Evolutionary conservation across 805 yeast species (phyloP), one percentile per base, ranked within the genome.

Genomic region (Kuraishia capsulata): DNA sequence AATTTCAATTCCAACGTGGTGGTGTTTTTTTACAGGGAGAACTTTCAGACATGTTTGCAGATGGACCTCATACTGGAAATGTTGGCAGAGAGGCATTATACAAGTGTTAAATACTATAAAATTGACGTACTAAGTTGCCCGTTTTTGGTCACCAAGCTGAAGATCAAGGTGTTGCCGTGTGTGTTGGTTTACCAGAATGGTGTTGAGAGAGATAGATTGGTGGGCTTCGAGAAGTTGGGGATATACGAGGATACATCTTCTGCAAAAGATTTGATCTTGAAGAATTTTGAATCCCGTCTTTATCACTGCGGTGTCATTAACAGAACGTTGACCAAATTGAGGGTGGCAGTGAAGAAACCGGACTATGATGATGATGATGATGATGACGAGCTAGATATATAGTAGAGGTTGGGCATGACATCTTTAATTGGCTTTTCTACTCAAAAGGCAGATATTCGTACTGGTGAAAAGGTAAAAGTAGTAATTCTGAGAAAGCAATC

Each of bases 131-230:
- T 65, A 26, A 60, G 70, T 29, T 82, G 89, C 1, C 88, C 94
- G 3, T 86, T 86, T 50, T 60, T 87, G 33, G 86, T 77, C 4
- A 59, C 75, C 2, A 77, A 75, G 50, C 65, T 87, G 30, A 61
- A 65, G 3, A 67, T 87, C 36, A 74, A 80, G 51, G 77, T 81
- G 9, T 62, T 86, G 4, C 96, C 96, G 0, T 79, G 78, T 45
- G 77, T 85, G 2, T 56, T 81, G 2, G 63, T 76, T 6, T 86
- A 79, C 50, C 61, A 59, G 10, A 61, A 70, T 28, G 89, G 89
- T 1, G 56, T 66, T 33, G 90, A 83, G 47, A 52, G 63, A 3
- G 66, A 69, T 11, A 59, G 85, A 43, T 50, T 84, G 4, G 68
- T 84, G 4, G 96, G 96, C 4, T 80, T 86, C 49, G 79, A 78